phyloP scores from a whole-genome alignment of 2,329 filamentous ascomycete genomes.

The Trichoderma harzianum region DNA sequence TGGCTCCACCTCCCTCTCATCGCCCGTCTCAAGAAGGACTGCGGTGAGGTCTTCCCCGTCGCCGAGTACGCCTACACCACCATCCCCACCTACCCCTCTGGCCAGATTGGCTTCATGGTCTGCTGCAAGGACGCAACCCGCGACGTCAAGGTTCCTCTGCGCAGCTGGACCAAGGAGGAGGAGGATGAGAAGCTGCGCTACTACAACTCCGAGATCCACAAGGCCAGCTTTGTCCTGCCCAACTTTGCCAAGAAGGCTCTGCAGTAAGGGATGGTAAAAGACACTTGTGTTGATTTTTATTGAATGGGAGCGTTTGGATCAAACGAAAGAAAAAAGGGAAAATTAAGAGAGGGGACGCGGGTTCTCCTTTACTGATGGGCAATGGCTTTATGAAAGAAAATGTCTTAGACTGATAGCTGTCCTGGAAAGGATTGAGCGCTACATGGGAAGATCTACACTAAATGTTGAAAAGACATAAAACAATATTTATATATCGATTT shows the following conservation, averaged over 20 bases:
- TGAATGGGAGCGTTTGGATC: background rate
- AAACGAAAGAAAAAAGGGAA: background rate
- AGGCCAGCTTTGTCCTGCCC: slow-evolving; percentile 88
- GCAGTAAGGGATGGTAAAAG: slow-evolving; percentile 38
- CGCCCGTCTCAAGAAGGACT: slow-evolving; percentile 91
- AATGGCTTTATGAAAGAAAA: background rate
- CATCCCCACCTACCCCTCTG: slow-evolving; percentile 97
- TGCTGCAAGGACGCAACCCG: slow-evolving; percentile 90
- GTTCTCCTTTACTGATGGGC: background rate
- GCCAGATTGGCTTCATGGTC: slow-evolving; percentile 99
- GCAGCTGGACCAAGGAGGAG: slow-evolving; percentile 78
- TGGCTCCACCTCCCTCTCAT: slow-evolving; percentile 97
- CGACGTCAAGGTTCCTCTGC: slow-evolving; percentile 81
- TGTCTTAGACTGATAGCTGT: background rate
- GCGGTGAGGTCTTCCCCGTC: slow-evolving; percentile 94
- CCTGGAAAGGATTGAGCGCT: background rate
- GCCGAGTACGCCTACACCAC: slow-evolving; percentile 99
- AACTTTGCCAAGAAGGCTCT: slow-evolving; percentile 84
- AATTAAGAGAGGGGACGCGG: background rate
- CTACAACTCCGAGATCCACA: slow-evolving; percentile 97
- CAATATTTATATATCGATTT: background rate
- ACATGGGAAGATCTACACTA: background rate
- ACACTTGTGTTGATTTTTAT: background rate
- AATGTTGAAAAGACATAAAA: background rate
- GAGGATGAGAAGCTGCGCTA: slow-evolving; percentile 92